These are phyloP conservation scores for Wallacemonas sp. DNA, from an alignment of 208 protist species.

Conservation along the genomic window DNA sequence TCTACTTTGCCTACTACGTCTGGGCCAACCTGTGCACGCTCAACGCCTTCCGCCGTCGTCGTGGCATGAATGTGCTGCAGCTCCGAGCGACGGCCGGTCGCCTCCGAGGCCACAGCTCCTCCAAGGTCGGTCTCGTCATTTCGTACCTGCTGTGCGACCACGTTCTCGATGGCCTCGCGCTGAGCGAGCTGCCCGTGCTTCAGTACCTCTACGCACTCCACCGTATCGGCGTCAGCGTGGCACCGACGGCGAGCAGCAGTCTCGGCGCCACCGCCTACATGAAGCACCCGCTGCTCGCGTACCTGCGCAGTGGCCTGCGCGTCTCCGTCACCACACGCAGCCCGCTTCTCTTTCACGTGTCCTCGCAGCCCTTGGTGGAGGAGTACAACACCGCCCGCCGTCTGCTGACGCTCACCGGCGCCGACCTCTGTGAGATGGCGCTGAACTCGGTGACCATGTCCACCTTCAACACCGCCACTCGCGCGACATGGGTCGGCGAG, in stretches of 20 bases:
- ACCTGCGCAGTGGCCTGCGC: constrained; percentile 94
- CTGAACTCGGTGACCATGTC: constrained; percentile 87
- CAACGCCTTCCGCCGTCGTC: constrained; percentile 92
- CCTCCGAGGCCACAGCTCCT: constrained; percentile 38
- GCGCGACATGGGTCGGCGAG: constrained; percentile 74
- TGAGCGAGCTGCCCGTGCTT: constrained; percentile 92
- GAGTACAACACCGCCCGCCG: constrained; percentile 84
- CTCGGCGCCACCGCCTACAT: constrained; percentile 95
- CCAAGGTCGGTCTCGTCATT: constrained; percentile 66
- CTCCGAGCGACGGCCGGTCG: constrained; percentile 93
- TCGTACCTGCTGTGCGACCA: constrained; percentile 87
- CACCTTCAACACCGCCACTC: constrained; percentile 59
- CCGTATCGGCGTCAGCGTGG: constrained; percentile 97
- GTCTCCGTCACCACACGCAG: constrained; percentile 95
- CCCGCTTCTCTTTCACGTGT: constrained; percentile 96
- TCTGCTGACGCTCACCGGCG: constrained; percentile 66
- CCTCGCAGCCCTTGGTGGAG: constrained; percentile 79
- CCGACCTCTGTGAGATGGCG: constrained; percentile 86
- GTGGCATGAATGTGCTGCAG: constrained; percentile 91
- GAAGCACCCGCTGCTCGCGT: constrained; percentile 92
- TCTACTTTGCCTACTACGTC: constrained; percentile 95
- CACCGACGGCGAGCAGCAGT: constrained; percentile 95
- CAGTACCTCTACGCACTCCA: constrained; percentile 98
- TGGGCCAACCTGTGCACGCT: constrained; percentile 98
- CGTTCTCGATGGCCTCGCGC: constrained; percentile 95